Evolutionary conservation across 2,329 filamentous ascomycete genomes (phyloP).

Genomic region (Epichloe coenophiala): DNA sequence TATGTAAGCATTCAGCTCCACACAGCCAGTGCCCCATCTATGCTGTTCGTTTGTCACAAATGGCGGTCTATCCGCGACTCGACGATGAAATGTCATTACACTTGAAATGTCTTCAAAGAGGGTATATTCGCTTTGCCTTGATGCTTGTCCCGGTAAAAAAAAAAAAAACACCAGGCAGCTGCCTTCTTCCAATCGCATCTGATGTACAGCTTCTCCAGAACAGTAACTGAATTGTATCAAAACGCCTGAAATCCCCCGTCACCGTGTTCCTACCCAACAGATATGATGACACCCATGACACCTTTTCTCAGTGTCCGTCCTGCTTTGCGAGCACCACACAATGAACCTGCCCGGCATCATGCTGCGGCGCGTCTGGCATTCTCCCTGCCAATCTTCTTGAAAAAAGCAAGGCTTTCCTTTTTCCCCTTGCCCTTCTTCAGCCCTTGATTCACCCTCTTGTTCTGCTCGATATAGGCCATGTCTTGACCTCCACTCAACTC

Average conservation of each 20-base stretch:
- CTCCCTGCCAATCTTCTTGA: constrained; percentile 29
- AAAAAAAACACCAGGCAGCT: not conserved
- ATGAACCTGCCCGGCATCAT: constrained; percentile 8
- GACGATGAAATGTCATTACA: too few relatives aligned
- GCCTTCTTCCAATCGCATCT: not conserved
- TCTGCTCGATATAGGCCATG: constrained; percentile 91
- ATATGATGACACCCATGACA: not conserved
- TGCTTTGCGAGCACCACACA: too few relatives aligned
- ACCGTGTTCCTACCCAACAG: not conserved
- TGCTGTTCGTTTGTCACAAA: too few relatives aligned
- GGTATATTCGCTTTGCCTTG: not conserved
- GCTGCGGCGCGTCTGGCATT: constrained; percentile 24
- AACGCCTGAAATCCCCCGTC: not conserved
- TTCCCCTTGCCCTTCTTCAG: constrained; percentile 25
- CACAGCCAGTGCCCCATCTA: too few relatives aligned
- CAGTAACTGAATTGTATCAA: not conserved
- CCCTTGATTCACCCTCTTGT: constrained; percentile 49
- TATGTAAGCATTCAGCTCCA: too few relatives aligned
- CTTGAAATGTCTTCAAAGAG: not conserved
- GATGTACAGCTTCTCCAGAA: not conserved
- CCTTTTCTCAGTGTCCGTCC: not conserved
- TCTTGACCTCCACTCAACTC: constrained; percentile 85
- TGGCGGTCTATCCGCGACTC: too few relatives aligned
- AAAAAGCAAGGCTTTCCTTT: constrained; percentile 26
- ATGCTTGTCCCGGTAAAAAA: too few relatives aligned